Percentiles rank a stretch among this genome's conserved stretches.
Evolutionary conservation across 2,329 filamentous ascomycete genomes (phyloP).

Genomic region (Aspergillus aculeatus): DNA sequence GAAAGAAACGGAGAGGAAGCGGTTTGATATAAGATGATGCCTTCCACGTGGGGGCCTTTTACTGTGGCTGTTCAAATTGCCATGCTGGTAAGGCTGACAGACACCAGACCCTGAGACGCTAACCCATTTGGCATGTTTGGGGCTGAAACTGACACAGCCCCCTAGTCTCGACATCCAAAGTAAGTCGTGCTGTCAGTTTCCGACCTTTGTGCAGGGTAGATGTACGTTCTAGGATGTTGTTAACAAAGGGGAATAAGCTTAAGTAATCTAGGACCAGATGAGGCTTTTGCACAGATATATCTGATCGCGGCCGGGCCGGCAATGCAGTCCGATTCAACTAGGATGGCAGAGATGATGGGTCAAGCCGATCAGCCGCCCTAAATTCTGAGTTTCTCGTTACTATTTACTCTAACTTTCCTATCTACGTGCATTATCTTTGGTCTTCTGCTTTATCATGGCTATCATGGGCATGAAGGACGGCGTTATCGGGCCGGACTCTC

Average conservation of each 20-base stretch:
- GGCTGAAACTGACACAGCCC: background rate
- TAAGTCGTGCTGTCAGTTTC: background rate
- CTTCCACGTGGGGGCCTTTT: background rate
- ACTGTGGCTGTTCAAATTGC: background rate
- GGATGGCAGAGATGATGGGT: too few species aligned
- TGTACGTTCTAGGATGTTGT: too few species aligned
- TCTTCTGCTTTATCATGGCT: background rate
- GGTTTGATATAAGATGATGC: too few species aligned
- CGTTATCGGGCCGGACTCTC: slow-evolving; percentile 21
- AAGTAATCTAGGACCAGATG: too few species aligned
- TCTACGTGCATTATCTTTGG: background rate
- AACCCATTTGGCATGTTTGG: background rate
- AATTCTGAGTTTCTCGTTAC: too few species aligned
- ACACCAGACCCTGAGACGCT: background rate
- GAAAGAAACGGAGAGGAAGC: too few species aligned
- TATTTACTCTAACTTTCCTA: too few species aligned
- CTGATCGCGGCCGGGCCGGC: too few species aligned
- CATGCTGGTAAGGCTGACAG: background rate
- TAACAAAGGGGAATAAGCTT: too few species aligned
- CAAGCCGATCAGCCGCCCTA: too few species aligned
- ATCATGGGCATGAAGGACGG: background rate
- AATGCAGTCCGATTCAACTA: too few species aligned
- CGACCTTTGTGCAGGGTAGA: background rate
- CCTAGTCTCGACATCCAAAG: background rate
- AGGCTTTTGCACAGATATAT: too few species aligned